Evolutionary conservation across 768 basidiomycete species (phyloP).

Genomic region (Rhodosporidiobolus sp.): DNA sequence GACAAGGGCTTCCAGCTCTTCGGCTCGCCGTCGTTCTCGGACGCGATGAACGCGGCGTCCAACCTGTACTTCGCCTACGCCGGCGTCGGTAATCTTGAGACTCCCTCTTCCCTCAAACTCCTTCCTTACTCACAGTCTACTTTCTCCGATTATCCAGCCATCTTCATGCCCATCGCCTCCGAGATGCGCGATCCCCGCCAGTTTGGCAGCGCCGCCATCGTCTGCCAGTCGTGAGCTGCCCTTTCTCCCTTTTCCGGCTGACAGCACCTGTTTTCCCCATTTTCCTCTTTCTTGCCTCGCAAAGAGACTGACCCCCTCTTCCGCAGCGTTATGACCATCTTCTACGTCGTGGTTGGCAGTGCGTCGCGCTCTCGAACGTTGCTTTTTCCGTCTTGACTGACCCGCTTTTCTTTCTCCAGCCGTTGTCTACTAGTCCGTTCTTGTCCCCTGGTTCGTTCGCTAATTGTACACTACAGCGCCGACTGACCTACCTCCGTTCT

Average conservation of each 20-base stretch:
- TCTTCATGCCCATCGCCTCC: slow-evolving; percentile 42
- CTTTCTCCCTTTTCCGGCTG: too few relatives aligned
- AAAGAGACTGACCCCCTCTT: too few relatives aligned
- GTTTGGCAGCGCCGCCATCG: slow-evolving; percentile 46
- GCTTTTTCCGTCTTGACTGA: neutral
- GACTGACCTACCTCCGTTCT: too few relatives aligned
- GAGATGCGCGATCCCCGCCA: slow-evolving; percentile 47
- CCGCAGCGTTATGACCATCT: too few relatives aligned
- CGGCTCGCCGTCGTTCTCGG: slow-evolving; percentile 16
- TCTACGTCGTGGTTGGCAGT: neutral
- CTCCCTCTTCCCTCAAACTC: too few relatives aligned
- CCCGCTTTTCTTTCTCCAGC: slow-evolving; percentile 32
- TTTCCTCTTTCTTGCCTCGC: slow-evolving; percentile 26
- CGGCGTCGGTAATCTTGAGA: neutral
- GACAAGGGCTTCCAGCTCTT: slow-evolving; percentile 40
- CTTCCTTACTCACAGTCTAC: neutral
- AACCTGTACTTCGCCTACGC: slow-evolving; percentile 45
- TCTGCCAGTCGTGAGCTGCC: slow-evolving; percentile 43
- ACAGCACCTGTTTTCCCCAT: too few relatives aligned
- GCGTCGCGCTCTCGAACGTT: neutral
- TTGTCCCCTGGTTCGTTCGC: too few relatives aligned
- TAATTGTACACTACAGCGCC: too few relatives aligned
- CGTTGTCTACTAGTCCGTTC: slow-evolving; percentile 47
- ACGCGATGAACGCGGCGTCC: slow-evolving; percentile 46
- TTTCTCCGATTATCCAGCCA: neutral